These are phyloP conservation scores for Chalciporus pseudorubinellus DNA, from an alignment of 768 basidiomycete genomes.

Conservation along the genomic window DNA sequence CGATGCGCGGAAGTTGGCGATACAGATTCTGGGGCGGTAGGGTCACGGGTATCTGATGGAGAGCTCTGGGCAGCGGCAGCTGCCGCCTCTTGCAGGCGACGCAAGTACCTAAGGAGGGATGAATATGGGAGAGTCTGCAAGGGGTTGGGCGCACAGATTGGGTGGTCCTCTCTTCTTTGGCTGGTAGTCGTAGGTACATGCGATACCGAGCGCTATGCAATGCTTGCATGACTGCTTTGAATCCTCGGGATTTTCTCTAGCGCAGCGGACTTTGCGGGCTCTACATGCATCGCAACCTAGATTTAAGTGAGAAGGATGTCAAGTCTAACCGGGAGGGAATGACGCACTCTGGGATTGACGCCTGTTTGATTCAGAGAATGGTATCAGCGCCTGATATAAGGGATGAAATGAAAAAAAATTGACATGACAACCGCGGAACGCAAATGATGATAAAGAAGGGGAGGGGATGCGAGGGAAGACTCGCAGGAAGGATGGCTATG, in stretches of 20 bases:
- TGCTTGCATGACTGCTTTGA: constrained; percentile 82
- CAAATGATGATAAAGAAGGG: background rate
- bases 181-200: constrained; percentile 89
- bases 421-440: constrained; percentile 34
- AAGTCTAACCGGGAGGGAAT: constrained; percentile 20
- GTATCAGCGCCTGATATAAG: constrained; percentile 33
- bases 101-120: constrained; percentile 55
- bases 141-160: constrained; percentile 61
- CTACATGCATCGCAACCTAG: constrained; percentile 84
- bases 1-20: constrained; percentile 46
- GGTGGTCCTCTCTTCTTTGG: constrained; percentile 94
- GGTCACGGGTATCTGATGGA: constrained; percentile 32
- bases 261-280: constrained; percentile 83
- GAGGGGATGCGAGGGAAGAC: constrained; percentile 9
- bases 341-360: constrained; percentile 81
- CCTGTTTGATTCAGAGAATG: constrained; percentile 43
- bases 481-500: constrained; percentile 5
- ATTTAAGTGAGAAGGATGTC: constrained; percentile 12
- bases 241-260: constrained; percentile 75
- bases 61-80: constrained; percentile 51
- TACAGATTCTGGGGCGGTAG: constrained; percentile 36
- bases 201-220: constrained; percentile 75
- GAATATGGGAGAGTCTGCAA: background rate
- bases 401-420: constrained; percentile 28
- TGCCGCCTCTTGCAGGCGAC: constrained; percentile 71